Evolutionary conservation across 345 rosid species (phyloP).

Genomic region (Clausena lansium): DNA sequence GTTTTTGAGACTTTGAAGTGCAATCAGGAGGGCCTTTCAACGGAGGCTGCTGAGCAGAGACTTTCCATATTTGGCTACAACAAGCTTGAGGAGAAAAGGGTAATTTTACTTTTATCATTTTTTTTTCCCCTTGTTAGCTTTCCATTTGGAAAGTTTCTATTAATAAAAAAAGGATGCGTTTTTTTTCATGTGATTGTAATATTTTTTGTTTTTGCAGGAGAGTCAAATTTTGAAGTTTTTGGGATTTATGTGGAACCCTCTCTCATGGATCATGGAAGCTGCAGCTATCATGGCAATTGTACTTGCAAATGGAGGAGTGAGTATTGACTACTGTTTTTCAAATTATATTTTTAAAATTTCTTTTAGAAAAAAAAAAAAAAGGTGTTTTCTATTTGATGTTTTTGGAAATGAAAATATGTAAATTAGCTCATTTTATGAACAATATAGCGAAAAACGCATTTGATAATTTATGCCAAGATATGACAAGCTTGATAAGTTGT

Average conservation of each 20-base stretch:
- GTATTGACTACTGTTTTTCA: constrained; percentile 14
- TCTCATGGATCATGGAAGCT: constrained; percentile 77
- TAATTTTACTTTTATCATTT: neutral
- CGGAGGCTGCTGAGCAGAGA: constrained; percentile 59
- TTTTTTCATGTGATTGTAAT: neutral
- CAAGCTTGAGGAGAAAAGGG: constrained; percentile 68
- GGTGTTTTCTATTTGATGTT: too few species aligned
- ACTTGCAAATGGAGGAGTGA: constrained; percentile 68
- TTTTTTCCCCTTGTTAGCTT: too few species aligned
- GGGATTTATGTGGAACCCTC: constrained; percentile 82
- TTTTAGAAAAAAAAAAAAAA: constrained; percentile 9
- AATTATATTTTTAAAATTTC: neutral
- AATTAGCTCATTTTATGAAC: too few species aligned
- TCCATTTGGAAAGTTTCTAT: neutral
- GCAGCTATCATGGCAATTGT: constrained; percentile 75
- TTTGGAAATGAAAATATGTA: too few species aligned
- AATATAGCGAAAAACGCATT: too few species aligned
- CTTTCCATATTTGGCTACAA: constrained; percentile 52
- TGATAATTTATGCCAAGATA: too few species aligned
- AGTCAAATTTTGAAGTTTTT: constrained; percentile 55
- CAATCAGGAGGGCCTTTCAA: constrained; percentile 44
- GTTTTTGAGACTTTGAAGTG: constrained; percentile 60
- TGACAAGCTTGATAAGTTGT: too few species aligned
- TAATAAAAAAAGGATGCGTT: too few species aligned
- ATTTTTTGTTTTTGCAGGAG: constrained; percentile 29